Evolutionary conservation across 495 filamentous ascomycete genomes (phyloP).

Genomic region (Cenococcum geophilum): DNA sequence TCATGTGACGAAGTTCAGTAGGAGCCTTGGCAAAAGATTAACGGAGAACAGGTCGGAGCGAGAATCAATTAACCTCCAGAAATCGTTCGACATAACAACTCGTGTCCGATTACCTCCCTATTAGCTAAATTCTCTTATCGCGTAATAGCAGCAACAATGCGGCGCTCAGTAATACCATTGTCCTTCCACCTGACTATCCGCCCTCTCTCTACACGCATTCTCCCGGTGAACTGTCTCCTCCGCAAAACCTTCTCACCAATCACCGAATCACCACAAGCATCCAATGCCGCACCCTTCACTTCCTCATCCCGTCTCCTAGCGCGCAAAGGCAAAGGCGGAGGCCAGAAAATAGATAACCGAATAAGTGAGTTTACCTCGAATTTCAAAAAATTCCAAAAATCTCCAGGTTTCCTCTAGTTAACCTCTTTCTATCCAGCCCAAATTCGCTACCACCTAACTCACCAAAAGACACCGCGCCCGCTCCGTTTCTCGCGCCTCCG

Average conservation of each 20-base stretch:
- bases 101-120: neutral
- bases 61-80: too few relatives aligned
- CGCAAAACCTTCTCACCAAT: constrained; percentile 7
- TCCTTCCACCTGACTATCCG: constrained; percentile 6
- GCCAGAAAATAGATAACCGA: constrained; percentile 18
- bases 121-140: neutral
- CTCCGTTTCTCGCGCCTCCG: constrained; percentile 82
- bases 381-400: constrained; percentile 1
- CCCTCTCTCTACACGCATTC: constrained; percentile 1
- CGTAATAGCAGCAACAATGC: neutral
- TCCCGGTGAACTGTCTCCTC: constrained; percentile 4
- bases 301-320: constrained; percentile 17
- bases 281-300: constrained; percentile 9
- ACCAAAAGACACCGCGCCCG: constrained; percentile 65
- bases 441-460: constrained; percentile 61
- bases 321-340: constrained; percentile 18
- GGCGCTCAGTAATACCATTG: constrained; percentile 8
- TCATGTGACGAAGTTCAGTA: too few relatives aligned
- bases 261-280: neutral
- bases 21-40: too few relatives aligned
- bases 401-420: constrained; percentile 1
- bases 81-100: neutral
- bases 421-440: constrained; percentile 40
- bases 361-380: constrained; percentile 21
- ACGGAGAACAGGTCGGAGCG: too few relatives aligned